Conservation (phyloP, 108 stramenopile genomes). For the Cyclotella kingstonii region DNA sequence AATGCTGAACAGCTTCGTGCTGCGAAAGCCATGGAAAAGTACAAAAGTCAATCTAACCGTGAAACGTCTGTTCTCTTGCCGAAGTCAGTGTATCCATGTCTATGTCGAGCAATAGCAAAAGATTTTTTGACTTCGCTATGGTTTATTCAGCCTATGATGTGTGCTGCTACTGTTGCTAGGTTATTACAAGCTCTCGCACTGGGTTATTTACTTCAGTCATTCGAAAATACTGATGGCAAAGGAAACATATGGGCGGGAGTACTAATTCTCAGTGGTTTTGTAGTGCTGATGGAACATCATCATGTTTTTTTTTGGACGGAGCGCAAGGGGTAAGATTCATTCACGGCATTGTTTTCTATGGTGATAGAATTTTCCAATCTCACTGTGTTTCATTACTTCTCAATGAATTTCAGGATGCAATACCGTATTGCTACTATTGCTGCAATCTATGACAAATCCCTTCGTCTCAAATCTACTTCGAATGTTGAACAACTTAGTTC, state of each 20-base stretch:
- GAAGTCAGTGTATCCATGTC: constrained; percentile 39
- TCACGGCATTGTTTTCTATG: background rate
- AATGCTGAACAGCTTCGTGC: no score
- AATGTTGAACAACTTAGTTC: constrained; percentile 6
- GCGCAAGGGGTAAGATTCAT: constrained; percentile 16
- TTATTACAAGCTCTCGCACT: constrained; percentile 66
- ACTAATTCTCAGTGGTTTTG: constrained; percentile 51
- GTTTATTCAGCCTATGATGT: constrained; percentile 61
- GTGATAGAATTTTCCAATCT: no score
- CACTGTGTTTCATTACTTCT: no score
- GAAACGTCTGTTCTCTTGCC: no score
- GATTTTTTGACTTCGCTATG: constrained; percentile 59
- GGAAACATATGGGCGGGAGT: constrained; percentile 65
- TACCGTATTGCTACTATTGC: constrained; percentile 65
- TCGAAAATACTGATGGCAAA: constrained; percentile 7
- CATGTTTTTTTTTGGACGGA: constrained; percentile 45
- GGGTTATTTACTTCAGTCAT: constrained; percentile 63
- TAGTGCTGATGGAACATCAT: constrained; percentile 57
- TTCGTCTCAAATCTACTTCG: constrained; percentile 33
- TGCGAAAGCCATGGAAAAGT: no score
- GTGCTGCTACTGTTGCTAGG: constrained; percentile 34
- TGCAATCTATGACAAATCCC: constrained; percentile 68
- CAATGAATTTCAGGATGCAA: constrained; percentile 80
- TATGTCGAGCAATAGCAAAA: constrained; percentile 48
- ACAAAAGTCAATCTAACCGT: no score